Percentiles rank a stretch among this genome's conserved stretches.
phyloP scores from a whole-genome alignment of 345 rosid genomes.

The Boechera retrofracta region DNA sequence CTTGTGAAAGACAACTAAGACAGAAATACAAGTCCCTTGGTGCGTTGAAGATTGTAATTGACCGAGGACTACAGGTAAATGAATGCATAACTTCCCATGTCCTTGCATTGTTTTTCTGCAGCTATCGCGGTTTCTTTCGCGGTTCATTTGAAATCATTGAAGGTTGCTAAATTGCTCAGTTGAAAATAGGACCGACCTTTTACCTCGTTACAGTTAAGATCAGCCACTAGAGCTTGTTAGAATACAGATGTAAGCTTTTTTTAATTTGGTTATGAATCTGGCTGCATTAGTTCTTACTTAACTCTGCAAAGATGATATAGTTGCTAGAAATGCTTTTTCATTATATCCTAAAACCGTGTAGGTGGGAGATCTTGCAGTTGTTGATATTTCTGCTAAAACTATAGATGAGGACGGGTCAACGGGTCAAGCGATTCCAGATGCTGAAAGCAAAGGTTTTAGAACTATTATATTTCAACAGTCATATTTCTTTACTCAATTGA shows the following conservation, averaged over 20 bases:
- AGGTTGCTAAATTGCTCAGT: neutral
- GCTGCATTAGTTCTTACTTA: neutral
- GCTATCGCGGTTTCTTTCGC: neutral
- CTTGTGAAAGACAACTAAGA: conserved; percentile 75
- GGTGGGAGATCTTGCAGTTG: conserved; percentile 84
- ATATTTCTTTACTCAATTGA: neutral
- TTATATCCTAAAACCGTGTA: conserved; percentile 43
- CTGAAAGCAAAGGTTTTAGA: conserved; percentile 84
- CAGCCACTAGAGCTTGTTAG: neutral
- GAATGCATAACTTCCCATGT: conserved; percentile 9
- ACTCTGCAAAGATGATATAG: conserved; percentile 18
- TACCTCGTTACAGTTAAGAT: neutral
- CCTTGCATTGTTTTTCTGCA: conserved; percentile 19
- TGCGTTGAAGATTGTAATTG: conserved; percentile 65
- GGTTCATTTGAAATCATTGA: neutral
- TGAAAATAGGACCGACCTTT: neutral
- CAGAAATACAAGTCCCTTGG: conserved; percentile 85
- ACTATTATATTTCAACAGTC: neutral
- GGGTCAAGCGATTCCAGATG: conserved; percentile 73
- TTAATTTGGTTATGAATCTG: neutral
- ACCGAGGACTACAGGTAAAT: conserved; percentile 86
- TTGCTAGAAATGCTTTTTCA: neutral
- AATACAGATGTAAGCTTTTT: neutral
- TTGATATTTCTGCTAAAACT: conserved; percentile 86
- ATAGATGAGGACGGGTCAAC: conserved; percentile 61